These are phyloP conservation scores for Mycosphaerella arachidis DNA, from an alignment of 2,329 filamentous ascomycete genomes.

Conservation along the genomic window DNA sequence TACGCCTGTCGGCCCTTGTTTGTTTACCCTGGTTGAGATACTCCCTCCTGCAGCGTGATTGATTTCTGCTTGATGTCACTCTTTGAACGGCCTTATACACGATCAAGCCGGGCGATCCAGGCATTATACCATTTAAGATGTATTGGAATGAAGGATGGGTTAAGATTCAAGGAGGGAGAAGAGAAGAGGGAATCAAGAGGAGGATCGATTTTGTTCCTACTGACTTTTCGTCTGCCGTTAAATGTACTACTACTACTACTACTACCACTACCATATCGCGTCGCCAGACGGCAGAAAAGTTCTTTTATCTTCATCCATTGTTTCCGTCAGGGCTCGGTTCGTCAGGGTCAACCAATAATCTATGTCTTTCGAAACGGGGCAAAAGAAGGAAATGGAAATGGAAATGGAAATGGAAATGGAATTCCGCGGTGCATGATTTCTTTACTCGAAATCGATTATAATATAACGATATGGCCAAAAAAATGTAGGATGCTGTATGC, in stretches of 20 bases:
- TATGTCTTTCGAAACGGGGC: too few relatives aligned
- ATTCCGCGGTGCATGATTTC: too few relatives aligned
- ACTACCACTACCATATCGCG: not conserved
- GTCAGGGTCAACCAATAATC: too few relatives aligned
- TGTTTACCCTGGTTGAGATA: slow-evolving; percentile 15
- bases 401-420: too few relatives aligned
- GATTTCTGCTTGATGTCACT: slow-evolving; percentile 12
- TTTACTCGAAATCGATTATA: too few relatives aligned
- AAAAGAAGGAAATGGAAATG: too few relatives aligned
- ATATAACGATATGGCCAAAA: too few relatives aligned
- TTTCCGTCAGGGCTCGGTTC: not conserved
- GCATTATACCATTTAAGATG: not conserved
- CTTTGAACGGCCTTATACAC: slow-evolving; percentile 18
- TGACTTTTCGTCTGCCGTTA: not conserved
- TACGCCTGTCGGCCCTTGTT: not conserved
- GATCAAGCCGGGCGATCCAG: not conserved
- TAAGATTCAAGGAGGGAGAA: not conserved
- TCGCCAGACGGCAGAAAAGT: not conserved
- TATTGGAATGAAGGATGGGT: not conserved
- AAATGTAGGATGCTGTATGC: too few relatives aligned
- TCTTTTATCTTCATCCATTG: not conserved
- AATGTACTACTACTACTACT: not conserved
- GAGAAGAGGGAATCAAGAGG: not conserved
- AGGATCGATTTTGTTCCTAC: not conserved
- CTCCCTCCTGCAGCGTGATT: slow-evolving; percentile 15